Evolutionary conservation across 164 flowering plant species (phyloP), one percentile per base, ranked within the genome.

Genomic region (Magnolia sinica): DNA sequence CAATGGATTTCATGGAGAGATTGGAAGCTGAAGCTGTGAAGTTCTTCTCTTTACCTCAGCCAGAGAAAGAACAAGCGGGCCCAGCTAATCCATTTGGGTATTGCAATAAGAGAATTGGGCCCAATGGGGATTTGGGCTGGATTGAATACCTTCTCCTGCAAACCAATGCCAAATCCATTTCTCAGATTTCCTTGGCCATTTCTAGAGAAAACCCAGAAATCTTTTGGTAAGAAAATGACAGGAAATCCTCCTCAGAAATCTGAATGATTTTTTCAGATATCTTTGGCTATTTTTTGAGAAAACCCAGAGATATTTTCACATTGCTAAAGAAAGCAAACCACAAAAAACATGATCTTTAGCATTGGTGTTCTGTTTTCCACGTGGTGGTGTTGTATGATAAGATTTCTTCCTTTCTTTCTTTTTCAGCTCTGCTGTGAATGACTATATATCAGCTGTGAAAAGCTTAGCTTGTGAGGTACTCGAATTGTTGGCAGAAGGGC

Each of bases 91-190:
- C 99, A 2, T 89, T 87, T 74, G 98, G 98, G 11, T 95, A 92
- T 76, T 98, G 97, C 4, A 91, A 78, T 84, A 92, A 82, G 80
- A 81, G 76, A 66, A 92, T 94, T 78, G 99, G 99, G 7, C 87
- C 85, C 1, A 92, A 90, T 76, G 99, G 99, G 9, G 99, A 96
- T 81, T 87, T 92, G 45, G 99, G 99, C 23, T 94, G 98, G 98
- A 74, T 96, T 76, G 99, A 96, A 69, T 96, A 92, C 77, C 88
- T 96, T 37, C 88, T 96, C 76, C 79, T 91, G 76, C 82, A 77
- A 73, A 73, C 87, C 75, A 85, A 85, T 55, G 86, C 86, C 59
- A 79, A 86, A 5, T 50, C 79, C 76, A 51, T 78, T 67, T 83
- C 87, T 72, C 83, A 77, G 29, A 78, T 64, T 23, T 77, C 81